These are phyloP conservation scores for Chrysosporium queenslandicum DNA, from an alignment of 2,329 filamentous ascomycete genomes.

Conservation along the genomic window DNA sequence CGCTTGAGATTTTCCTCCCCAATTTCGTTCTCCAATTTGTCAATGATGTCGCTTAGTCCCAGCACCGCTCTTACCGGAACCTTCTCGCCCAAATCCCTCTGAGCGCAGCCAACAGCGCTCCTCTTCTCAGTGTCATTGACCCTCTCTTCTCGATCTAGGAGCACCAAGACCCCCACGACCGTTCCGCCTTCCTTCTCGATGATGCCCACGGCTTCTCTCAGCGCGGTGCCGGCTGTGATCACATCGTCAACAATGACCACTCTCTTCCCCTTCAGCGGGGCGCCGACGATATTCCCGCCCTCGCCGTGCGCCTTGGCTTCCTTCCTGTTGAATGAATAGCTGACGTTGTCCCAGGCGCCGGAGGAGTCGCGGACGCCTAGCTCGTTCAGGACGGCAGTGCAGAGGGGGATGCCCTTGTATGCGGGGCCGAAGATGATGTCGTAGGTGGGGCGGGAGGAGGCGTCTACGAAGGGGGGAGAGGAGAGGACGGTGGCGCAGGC, in stretches of 20 bases:
- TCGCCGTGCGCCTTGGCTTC: slow-evolving; percentile 95
- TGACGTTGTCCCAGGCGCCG: slow-evolving; percentile 55
- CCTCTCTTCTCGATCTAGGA: slow-evolving; percentile 59
- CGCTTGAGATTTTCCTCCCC: slow-evolving; percentile 53
- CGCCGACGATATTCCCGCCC: slow-evolving; percentile 84
- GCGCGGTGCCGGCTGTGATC: slow-evolving; percentile 88
- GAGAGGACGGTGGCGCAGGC: slow-evolving; percentile 58
- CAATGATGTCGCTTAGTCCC: slow-evolving; percentile 73
- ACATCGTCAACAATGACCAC: slow-evolving; percentile 94
- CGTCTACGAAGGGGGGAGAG: slow-evolving; percentile 21
- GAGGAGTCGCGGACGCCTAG: slow-evolving; percentile 57
- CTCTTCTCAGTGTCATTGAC: slow-evolving; percentile 54
- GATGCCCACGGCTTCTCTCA: slow-evolving; percentile 82
- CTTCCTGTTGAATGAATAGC: slow-evolving; percentile 90
- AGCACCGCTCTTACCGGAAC: slow-evolving; percentile 71
- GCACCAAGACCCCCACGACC: slow-evolving; percentile 78
- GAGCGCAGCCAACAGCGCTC: slow-evolving; percentile 78
- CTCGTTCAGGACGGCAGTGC: slow-evolving; percentile 64
- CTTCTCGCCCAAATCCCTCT: slow-evolving; percentile 58
- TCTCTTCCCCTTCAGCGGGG: slow-evolving; percentile 70
- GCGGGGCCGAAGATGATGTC: slow-evolving; percentile 90
- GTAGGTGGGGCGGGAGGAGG: slow-evolving; percentile 44
- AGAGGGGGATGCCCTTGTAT: slow-evolving; percentile 95
- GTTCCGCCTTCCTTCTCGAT: slow-evolving; percentile 76
- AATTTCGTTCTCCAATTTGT: slow-evolving; percentile 53